Base-by-base conservation (phyloP, 352 stramenopile genomes). In the Peronosclerospora sorghi region DNA sequence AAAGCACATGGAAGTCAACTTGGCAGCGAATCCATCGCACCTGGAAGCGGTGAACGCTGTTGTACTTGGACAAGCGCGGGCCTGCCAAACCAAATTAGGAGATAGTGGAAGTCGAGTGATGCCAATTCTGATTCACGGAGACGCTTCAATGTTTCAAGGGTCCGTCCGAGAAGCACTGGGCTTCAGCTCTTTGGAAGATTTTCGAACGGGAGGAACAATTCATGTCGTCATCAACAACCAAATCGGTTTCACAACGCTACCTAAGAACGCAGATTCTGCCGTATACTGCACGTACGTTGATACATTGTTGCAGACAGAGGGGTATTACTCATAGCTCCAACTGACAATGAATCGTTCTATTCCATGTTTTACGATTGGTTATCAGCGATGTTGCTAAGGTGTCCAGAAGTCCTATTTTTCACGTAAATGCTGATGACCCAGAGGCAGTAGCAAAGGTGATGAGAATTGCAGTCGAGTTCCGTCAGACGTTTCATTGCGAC, bases 211-310 rank as follows among this genome's bases (percentile, higher is more conserved):
- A 32, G 96, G 96, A 35, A 98, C 95, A 10, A 94, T 99, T 53
- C 96, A 99, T 64, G 86, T 99, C 12, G 94, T 99, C 51, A 96
- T 99, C 45, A 99, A 99, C 73, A 99, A 99, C 57, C 92, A 97
- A 64, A 91, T 96, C 17, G 86, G 81, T 12, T 99, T 99, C 65
- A 99, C 96, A n/a, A 99, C 96, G 7, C 79, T 98, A 51, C 95
- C 95, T 12, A 95, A 96, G 54, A 88, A 99, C 55, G 91, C 82
- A 35, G 85, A 96, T 37, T 98, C 94, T 8, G 97, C 96, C 5
- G 78, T 94, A 5, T 99, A 99, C 66, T 97, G 89, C 61, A 97
- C 69, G 69, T 78, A 65, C 5, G 51, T 45, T 42, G 8, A 20
- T 7, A 13, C n/a, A n/a, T n/a, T n/a, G n/a, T n/a, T n/a, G 2